Percentiles rank a stretch among this genome's conserved stretches.
These are phyloP conservation scores for Linnemannia zychae DNA, from an alignment of 192 early-diverging fungal species.

Conservation along the genomic window DNA sequence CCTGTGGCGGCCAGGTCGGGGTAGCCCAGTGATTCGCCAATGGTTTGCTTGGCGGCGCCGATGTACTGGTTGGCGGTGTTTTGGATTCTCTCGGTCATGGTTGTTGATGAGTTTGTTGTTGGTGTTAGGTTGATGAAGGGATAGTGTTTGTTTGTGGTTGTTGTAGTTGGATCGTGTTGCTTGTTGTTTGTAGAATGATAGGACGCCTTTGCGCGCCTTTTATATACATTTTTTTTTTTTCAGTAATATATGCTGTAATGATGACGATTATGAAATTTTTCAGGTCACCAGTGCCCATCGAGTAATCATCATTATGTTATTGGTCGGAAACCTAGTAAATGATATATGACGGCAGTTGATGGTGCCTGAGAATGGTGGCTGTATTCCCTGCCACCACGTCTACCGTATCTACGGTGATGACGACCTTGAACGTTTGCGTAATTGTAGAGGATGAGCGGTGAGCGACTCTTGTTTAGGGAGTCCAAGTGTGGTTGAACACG, in stretches of 20 bases:
- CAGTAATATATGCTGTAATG: background rate
- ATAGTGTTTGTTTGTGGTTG: background rate
- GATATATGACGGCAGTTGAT: background rate
- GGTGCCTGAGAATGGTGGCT: too few relatives aligned
- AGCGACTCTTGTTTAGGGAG: too few relatives aligned
- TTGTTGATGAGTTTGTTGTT: background rate
- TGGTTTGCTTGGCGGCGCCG: background rate
- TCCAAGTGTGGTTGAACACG: too few relatives aligned
- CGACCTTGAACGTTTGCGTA: too few relatives aligned
- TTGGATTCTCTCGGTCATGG: background rate
- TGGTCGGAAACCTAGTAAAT: background rate
- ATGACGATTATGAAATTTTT: background rate
- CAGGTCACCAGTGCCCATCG: background rate
- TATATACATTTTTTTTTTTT: background rate
- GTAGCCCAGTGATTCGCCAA: background rate
- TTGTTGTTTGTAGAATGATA: background rate
- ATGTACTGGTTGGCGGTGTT: slow-evolving; percentile 3
- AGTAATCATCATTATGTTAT: too few relatives aligned
- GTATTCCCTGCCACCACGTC: too few relatives aligned
- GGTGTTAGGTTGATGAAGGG: background rate
- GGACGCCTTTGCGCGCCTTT: background rate
- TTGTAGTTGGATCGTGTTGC: background rate
- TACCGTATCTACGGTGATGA: too few relatives aligned
- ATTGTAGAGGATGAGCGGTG: too few relatives aligned
- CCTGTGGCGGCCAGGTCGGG: background rate